Percentiles rank a stretch among this genome's conserved stretches.
These are phyloP conservation scores for Lactarius hatsudake DNA, from an alignment of 768 basidiomycete species.

Conservation along the genomic window DNA sequence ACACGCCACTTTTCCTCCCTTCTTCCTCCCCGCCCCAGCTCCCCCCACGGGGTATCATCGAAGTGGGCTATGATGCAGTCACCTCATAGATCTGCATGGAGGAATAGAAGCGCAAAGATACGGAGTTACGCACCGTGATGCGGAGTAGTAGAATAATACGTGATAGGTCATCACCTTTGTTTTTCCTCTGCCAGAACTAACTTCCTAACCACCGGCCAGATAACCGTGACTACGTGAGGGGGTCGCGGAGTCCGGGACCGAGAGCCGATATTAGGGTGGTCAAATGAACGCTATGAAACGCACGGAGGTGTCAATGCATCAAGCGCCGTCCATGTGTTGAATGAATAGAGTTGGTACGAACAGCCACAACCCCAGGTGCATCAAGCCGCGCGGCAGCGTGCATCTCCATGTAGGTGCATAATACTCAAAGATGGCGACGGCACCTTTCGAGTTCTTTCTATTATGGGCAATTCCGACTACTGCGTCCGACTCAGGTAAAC, in stretches of 20 bases:
- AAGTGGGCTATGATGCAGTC: background rate
- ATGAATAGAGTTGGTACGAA: background rate
- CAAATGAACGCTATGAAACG: background rate
- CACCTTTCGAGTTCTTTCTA: background rate
- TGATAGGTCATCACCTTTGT: background rate
- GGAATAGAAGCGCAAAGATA: background rate
- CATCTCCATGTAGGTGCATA: background rate
- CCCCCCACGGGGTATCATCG: background rate
- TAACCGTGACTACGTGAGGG: background rate
- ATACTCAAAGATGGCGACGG: background rate
- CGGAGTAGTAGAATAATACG: background rate
- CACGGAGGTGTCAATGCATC: background rate
- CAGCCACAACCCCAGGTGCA: background rate
- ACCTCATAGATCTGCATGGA: background rate
- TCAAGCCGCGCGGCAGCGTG: background rate
- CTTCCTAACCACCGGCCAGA: background rate
- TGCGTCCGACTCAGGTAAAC: background rate
- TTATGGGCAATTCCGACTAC: background rate
- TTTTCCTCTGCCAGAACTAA: background rate
- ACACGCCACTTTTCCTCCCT: background rate
- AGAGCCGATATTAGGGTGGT: background rate
- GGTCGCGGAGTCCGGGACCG: background rate
- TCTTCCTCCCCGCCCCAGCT: background rate
- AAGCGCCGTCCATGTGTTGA: background rate
- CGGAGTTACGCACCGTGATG: background rate